phyloP scores from a whole-genome alignment of 495 filamentous ascomycete species.

The Hyphodiscus hymeniophilus region DNA sequence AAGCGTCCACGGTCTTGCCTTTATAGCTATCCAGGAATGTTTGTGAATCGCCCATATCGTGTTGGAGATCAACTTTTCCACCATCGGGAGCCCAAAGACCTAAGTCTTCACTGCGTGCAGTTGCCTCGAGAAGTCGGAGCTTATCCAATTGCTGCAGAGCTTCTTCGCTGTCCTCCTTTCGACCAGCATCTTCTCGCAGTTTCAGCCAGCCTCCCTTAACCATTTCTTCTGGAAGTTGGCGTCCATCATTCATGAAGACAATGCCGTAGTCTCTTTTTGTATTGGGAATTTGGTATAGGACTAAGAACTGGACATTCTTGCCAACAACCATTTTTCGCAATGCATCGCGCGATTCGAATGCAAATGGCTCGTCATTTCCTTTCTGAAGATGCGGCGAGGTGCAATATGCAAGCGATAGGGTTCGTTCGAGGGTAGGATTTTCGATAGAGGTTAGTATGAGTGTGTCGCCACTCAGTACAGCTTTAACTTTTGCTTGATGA shows the following conservation, averaged over 20 bases:
- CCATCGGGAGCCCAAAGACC: slow-evolving; percentile 60
- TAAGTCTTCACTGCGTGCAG: slow-evolving; percentile 66
- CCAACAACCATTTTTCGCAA: slow-evolving; percentile 77
- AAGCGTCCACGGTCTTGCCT: slow-evolving; percentile 63
- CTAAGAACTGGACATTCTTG: slow-evolving; percentile 74
- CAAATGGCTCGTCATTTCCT: slow-evolving; percentile 87
- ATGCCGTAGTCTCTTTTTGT: slow-evolving; percentile 84
- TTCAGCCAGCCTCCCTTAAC: slow-evolving; percentile 85
- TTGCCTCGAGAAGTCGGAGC: slow-evolving; percentile 67
- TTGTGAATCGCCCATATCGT: slow-evolving; percentile 68
- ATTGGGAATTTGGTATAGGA: slow-evolving; percentile 75
- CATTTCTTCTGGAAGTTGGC: slow-evolving; percentile 66
- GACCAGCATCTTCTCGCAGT: slow-evolving; percentile 83
- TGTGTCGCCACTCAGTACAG: slow-evolving; percentile 86
- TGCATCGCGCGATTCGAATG: slow-evolving; percentile 89
- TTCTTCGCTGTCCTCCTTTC: slow-evolving; percentile 76
- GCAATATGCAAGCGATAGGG: slow-evolving; percentile 83
- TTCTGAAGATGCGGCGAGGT: slow-evolving; percentile 76
- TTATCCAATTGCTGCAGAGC: slow-evolving; percentile 60
- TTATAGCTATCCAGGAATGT: slow-evolving; percentile 68
- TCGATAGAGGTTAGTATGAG: slow-evolving; percentile 67
- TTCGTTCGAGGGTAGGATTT: slow-evolving; percentile 68
- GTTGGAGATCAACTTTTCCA: slow-evolving; percentile 62
- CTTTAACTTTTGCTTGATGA: slow-evolving; percentile 76
- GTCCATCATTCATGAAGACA: slow-evolving; percentile 63